Conservation (phyloP, 78 protist genomes). For the Pirum gemmata region DNA sequence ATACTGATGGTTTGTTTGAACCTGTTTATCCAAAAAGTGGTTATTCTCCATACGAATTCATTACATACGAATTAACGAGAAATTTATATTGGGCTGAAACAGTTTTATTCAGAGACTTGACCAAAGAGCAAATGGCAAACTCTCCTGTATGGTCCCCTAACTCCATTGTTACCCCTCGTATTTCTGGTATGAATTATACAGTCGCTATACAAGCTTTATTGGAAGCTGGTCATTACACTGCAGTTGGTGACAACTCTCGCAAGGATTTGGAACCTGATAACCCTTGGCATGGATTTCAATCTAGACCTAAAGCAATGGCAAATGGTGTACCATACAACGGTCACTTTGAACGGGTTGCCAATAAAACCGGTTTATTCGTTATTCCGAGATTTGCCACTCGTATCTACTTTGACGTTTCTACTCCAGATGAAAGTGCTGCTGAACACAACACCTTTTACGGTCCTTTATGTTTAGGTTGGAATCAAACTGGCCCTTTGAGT, state of each 20-base stretch:
- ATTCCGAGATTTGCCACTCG: conserved; percentile 23
- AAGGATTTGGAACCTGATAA: conserved; percentile 32
- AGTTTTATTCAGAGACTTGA: background rate
- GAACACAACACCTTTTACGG: background rate
- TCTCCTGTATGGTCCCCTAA: background rate
- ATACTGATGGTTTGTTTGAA: background rate
- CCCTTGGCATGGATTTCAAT: background rate
- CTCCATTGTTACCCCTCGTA: conserved; percentile 15
- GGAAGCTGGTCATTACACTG: background rate
- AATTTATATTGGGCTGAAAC: background rate
- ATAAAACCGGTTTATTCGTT: background rate
- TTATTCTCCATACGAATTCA: conserved; percentile 7
- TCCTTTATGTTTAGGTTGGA: background rate
- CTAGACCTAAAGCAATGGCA: background rate
- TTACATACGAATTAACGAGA: conserved; percentile 14
- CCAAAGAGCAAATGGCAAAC: background rate
- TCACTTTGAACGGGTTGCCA: background rate
- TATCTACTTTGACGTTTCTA: conserved; percentile 33
- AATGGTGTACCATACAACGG: background rate
- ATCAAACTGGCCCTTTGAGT: background rate
- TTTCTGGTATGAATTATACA: conserved; percentile 18
- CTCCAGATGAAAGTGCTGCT: background rate
- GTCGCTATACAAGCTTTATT: background rate
- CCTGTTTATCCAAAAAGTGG: conserved; percentile 19
- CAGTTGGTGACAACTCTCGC: conserved; percentile 43